Evolutionary conservation across 805 yeast species (phyloP).

Genomic region (Zygotorulaspora chibaensis): DNA sequence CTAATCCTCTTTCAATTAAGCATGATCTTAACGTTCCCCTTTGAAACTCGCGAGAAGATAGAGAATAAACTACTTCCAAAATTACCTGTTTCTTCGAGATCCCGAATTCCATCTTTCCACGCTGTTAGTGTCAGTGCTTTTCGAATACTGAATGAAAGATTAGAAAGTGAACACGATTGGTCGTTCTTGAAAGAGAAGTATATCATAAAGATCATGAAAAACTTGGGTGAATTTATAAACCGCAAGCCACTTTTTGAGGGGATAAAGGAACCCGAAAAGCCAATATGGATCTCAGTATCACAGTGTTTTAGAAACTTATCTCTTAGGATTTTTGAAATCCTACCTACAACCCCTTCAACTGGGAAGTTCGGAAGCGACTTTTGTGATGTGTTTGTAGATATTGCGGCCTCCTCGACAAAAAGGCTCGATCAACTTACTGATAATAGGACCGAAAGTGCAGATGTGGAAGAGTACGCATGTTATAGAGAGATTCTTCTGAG

Average conservation of each 20-base stretch:
- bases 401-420: slow-evolving; percentile 30
- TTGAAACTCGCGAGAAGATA: slow-evolving; percentile 55
- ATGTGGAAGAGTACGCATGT: slow-evolving; percentile 41
- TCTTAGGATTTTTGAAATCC: slow-evolving; percentile 16
- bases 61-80: slow-evolving; percentile 47
- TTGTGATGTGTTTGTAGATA: slow-evolving; percentile 29
- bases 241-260: slow-evolving; percentile 38
- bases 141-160: slow-evolving; percentile 36
- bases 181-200: slow-evolving; percentile 43
- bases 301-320: slow-evolving; percentile 39
- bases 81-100: slow-evolving; percentile 28
- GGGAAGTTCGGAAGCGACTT: slow-evolving; percentile 12
- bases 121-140: slow-evolving; percentile 52
- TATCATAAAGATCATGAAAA: slow-evolving; percentile 43
- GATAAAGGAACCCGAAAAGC: slow-evolving; percentile 16
- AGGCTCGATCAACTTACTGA: slow-evolving; percentile 28
- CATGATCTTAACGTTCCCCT: slow-evolving; percentile 53
- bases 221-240: slow-evolving; percentile 50
- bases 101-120: slow-evolving; percentile 58
- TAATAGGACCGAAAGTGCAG: slow-evolving; percentile 41
- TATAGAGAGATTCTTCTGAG: slow-evolving; percentile 44
- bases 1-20: slow-evolving; percentile 51
- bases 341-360: slow-evolving; percentile 5
- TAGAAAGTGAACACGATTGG: slow-evolving; percentile 35
- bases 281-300: slow-evolving; percentile 55